Evolutionary conservation across 2,329 filamentous ascomycete species (phyloP), one percentile per base, ranked within the genome.

Genomic region (Esteya vermicola): DNA sequence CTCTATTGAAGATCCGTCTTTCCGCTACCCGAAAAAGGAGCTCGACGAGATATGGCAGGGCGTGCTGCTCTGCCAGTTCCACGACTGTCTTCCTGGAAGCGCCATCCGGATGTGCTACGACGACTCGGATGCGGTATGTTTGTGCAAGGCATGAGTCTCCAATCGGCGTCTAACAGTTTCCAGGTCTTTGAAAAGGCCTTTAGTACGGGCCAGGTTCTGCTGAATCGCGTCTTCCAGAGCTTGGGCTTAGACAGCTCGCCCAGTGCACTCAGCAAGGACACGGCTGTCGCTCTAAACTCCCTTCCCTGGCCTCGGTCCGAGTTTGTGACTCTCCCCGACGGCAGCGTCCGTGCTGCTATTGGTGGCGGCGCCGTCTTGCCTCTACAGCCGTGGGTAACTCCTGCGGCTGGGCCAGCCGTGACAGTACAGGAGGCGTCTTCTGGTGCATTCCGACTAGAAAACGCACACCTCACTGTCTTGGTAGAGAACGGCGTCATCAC

Each of bases 71-170:
- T 96, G 89, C 49, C 91, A 98, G 53, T 98, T 98, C 68, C 91
- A 98, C 49, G 91, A 98, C 56, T 96, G 91, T 56, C 68, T 98
- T 38, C 91, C 91, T 1, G 91, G 91, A 41, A 95, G 85, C 55
- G 84, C 78, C 26, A 96, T 98, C 51, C 88, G 93, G 58, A 95
- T 96, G 86, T 94, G 86, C 58, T 96, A 96, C 52, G 85, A 93
- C 56, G 91, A 98, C 56, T 93, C 88, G 4, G 82, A 94, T 54
- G 73, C 86, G 62, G 73, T 75, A 57, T 56, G 61, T 50, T n/a
- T n/a, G n/a, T n/a, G n/a, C n/a, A n/a, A n/a, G n/a, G n/a, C n/a
- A n/a, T n/a, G n/a, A n/a, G n/a, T n/a, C n/a, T n/a, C n/a, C n/a
- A n/a, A n/a, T n/a, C n/a, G n/a, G n/a, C n/a, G n/a, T n/a, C n/a